These are phyloP conservation scores for Elsinoe fawcettii DNA, from an alignment of 2,329 filamentous ascomycete species.

Conservation along the genomic window DNA sequence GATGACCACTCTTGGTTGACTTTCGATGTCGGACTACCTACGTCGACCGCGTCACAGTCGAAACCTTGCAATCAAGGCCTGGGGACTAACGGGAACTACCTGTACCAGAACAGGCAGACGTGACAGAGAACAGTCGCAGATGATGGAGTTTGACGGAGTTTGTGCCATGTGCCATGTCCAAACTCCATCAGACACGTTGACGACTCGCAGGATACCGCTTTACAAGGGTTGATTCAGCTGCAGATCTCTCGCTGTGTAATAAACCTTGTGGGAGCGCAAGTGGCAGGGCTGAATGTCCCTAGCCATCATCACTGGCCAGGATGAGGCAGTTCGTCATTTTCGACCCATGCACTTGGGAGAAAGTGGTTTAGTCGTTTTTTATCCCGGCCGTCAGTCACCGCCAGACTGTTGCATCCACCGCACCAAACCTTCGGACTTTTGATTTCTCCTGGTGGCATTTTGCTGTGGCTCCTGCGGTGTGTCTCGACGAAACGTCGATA, in stretches of 20 bases:
- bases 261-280: background rate
- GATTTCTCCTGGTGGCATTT: background rate
- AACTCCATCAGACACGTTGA: background rate
- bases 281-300: slow-evolving; percentile 10
- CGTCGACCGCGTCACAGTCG: background rate
- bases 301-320: background rate
- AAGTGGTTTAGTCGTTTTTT: background rate
- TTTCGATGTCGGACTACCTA: background rate
- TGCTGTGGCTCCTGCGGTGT: background rate
- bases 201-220: background rate
- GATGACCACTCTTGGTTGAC: background rate
- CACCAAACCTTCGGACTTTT: slow-evolving; percentile 7
- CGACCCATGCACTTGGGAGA: background rate
- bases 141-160: background rate
- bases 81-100: background rate
- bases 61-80: slow-evolving; percentile 3
- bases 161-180: background rate
- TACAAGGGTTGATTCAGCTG: slow-evolving; percentile 1
- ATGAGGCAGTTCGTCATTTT: slow-evolving; percentile 4
- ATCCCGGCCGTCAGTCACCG: too few species aligned
- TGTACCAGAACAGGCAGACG: background rate
- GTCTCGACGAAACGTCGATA: background rate
- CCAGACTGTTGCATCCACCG: slow-evolving; percentile 10
- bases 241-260: slow-evolving; percentile 8
- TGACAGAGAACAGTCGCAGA: background rate